Evolutionary conservation across 2,329 filamentous ascomycete species (phyloP), one percentile per base, ranked within the genome.

Genomic region (Aspergillus ruber): DNA sequence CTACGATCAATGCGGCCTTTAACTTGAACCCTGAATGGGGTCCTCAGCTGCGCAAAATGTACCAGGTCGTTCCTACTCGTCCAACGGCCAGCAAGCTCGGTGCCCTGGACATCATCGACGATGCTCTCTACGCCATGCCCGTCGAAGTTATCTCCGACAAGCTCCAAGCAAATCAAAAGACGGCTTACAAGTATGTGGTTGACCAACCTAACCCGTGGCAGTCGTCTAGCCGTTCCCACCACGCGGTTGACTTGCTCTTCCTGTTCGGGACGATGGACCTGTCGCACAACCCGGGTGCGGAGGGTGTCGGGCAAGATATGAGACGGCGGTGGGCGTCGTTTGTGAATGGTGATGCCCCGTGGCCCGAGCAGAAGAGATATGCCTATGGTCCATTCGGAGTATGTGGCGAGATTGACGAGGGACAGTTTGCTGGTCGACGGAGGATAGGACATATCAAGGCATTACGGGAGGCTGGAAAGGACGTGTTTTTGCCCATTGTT

Each of bases 171-270:
- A 54, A 53, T 4, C 57, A 60, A 8, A 65, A 61, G 25, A 42
- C 47, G 7, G 65, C 63, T 1, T 75, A 67, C 49, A 62, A 61
- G 27, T 76, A 72, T 33, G 51, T 73, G 0, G 51, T 76, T 1
- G 74, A 77, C 35, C 68, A 77, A 45, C 42, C 61, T 0, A 77
- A 77, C 32, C 74, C 74, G 4, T 76, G 70, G 70, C 74, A 76
- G 43, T 45, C 65, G 0, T 75, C 73, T 0, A 71, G 66, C 7
- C 63, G 74, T 0, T 62, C 73, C 2, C 74, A 77, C 35, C 74
- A 77, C 48, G 74, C 70, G 0, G 69, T 77, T 2, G 74, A 77
- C 51, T 56, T 77, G 3, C 48, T 76, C 2, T 66, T 74, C 7
- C 53, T 76, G 0, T 77, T 76, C 21, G 70, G 64, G 0, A 67